Base-by-base conservation (phyloP, 257 asterid species). In the Parsonsia alboflavescens region DNA sequence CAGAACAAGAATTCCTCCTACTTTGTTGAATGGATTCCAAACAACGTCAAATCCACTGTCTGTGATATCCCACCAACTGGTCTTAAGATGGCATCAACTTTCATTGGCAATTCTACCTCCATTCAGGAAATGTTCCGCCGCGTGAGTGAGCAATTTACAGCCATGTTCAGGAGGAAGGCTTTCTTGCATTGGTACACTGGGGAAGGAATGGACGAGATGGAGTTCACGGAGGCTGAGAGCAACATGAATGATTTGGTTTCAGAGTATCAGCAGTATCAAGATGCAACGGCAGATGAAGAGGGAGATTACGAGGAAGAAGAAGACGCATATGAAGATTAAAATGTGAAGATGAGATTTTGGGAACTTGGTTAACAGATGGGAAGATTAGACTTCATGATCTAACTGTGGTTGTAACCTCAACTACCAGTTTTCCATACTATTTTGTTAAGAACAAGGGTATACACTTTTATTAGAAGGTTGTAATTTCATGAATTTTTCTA, bases 51-150 rank as follows among this genome's bases (percentile, higher is more conserved):
- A 57, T 85, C 89, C 30, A 85, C 87, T 1, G 89, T 85, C 19
- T 85, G 89, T 72, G 89, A 85, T 62, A 85, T 85, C n/a, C 87
- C 89, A n/a, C 89, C 89, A n/a, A 85, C 87, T 48, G 89, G 87
- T 36, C 79, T 85, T 5, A 85, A 78, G 81, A 82, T 82, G 89
- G 81, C 89, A 4, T 82, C 89, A 5, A 85, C 89, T 0, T 85
- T 85, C 49, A 78, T 82, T 30, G 86, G 89, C 42, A 85, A 85
- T 78, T 85, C 89, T 8, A 85, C 89, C 4, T 85, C 89, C 13
- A 85, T 82, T 15, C 89, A 85, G 68, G 86, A 82, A 70, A 85
- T 85, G 89, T 83, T 85, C 81, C 85, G 89, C 22, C 84, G 89
- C 11, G 87, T 85, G 56, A 83, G 89, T 8, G 89, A 85, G 28